phyloP scores from a whole-genome alignment of 257 asterid species.

The Capsicum rhomboideum region DNA sequence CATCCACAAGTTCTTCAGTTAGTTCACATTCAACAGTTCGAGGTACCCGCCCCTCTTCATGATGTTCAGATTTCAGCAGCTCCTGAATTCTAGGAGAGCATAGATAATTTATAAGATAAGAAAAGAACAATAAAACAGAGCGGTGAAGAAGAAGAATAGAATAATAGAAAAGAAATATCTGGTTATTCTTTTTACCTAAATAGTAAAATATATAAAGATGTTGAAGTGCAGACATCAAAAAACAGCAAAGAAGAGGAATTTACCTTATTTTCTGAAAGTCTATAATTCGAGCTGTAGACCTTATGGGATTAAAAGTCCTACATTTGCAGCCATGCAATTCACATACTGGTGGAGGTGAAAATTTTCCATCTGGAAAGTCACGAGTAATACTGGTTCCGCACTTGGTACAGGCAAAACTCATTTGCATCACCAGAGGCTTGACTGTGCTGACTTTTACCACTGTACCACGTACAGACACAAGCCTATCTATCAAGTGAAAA shows the following conservation, averaged over 20 bases:
- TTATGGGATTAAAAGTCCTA: slow-evolving; percentile 56
- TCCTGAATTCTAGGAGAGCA: slow-evolving; percentile 65
- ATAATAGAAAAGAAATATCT: not conserved
- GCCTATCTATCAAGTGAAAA: slow-evolving; percentile 50
- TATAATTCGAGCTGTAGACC: slow-evolving; percentile 61
- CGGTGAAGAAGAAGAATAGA: not conserved
- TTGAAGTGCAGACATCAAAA: not conserved
- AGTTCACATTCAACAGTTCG: slow-evolving; percentile 95
- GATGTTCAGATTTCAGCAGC: slow-evolving; percentile 81
- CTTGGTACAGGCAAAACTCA: slow-evolving; percentile 75
- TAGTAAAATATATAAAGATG: not conserved
- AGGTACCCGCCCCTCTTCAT: slow-evolving; percentile 94
- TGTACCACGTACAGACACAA: slow-evolving; percentile 81
- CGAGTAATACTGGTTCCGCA: slow-evolving; percentile 70
- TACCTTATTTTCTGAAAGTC: slow-evolving; percentile 98
- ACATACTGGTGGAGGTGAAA: slow-evolving; percentile 76
- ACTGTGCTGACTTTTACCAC: slow-evolving; percentile 86
- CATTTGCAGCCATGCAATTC: slow-evolving; percentile 76
- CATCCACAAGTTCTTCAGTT: slow-evolving; percentile 93
- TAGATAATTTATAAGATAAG: not conserved
- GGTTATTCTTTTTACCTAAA: not conserved
- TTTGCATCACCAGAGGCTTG: slow-evolving; percentile 75
- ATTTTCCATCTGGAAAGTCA: slow-evolving; percentile 90
- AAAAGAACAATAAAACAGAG: not conserved
- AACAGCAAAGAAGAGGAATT: not conserved